Evolutionary conservation across 1,284 basidiomycete species (phyloP).

Genomic region (Cerioporus squamosus): DNA sequence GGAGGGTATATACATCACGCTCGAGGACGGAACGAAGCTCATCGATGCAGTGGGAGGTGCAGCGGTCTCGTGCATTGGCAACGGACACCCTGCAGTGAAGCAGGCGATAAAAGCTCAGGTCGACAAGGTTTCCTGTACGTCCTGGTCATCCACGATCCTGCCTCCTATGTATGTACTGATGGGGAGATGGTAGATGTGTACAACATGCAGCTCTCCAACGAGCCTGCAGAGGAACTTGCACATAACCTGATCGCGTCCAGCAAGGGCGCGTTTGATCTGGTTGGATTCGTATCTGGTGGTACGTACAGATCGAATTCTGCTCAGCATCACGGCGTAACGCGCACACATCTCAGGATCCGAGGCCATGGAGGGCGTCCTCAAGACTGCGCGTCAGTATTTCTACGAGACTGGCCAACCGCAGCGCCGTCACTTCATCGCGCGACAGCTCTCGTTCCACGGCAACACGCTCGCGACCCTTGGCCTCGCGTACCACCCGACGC

Average conservation of each 20-base stretch:
- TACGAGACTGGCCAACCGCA: constrained; percentile 70
- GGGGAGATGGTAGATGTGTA: constrained; percentile 65
- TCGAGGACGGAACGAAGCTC: constrained; percentile 67
- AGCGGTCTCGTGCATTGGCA: constrained; percentile 81
- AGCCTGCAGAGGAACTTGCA: constrained; percentile 80
- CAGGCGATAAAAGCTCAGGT: constrained; percentile 79
- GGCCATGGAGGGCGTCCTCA: constrained; percentile 83
- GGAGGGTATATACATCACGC: constrained; percentile 70
- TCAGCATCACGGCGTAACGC: neutral
- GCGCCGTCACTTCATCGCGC: constrained; percentile 80
- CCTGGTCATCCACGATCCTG: neutral
- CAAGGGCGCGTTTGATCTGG: constrained; percentile 73
- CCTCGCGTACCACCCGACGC: constrained; percentile 65
- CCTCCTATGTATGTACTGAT: neutral
- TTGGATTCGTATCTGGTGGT: constrained; percentile 77
- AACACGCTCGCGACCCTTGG: constrained; percentile 78
- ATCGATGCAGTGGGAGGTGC: constrained; percentile 85
- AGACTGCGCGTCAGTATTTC: constrained; percentile 80
- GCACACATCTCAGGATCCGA: constrained; percentile 63
- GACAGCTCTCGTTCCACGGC: constrained; percentile 82
- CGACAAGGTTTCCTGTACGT: constrained; percentile 72
- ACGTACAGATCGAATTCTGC: constrained; percentile 16
- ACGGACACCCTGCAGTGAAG: constrained; percentile 70
- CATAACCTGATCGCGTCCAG: constrained; percentile 60
- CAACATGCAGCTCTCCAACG: constrained; percentile 78